Base-by-base conservation (phyloP, 2,329 filamentous ascomycete species). In the Mycosphaerelloides madeirae region DNA sequence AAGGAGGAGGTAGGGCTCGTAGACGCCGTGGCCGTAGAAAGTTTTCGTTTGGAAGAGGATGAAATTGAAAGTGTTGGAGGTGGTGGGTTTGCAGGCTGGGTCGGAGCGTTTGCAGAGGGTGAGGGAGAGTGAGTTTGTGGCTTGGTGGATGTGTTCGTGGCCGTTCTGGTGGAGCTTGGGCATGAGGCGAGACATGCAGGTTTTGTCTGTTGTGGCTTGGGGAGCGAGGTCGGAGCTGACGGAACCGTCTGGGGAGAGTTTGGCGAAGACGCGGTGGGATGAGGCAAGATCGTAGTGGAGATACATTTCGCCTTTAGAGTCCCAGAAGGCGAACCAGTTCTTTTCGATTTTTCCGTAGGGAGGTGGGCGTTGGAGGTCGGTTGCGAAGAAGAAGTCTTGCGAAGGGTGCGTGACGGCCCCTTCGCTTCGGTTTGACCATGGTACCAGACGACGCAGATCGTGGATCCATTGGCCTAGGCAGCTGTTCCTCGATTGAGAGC, bases 241-340 rank as follows among this genome's bases (percentile, higher is more conserved):
- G 0, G 66, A 66, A 2, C 75, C 76, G 50, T 76, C 70, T 1
- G 47, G 20, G 19, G 29, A 9, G 14, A 36, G 13, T 31, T 63
- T 61, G 1, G 76, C 68, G 52, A 79, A 80, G 0, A 63, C 64
- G 1, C 78, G 73, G 11, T 39, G 34, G 13, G 60, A 62, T 0
- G 76, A 76, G 0, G 57, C 51, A 1, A 79, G 54, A 48, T 79
- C 75, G 55, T 78, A 71, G 55, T 81, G 77, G 0, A 68, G 64
- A 54, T 78, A 77, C 44, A 70, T 61, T 18, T 67, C 56, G 5
- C 68, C 70, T 0, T 62, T 45, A 0, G 47, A 46, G 47, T 79
- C 76, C 77, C 77, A 81, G 62, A 81, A 81, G 1, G 76, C 48
- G 49, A 81, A 81, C 68, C 72, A 81, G 50, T 81, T 81, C 70